Evolutionary conservation across 2,329 filamentous ascomycete genomes (phyloP).

Genomic region (Exophiala phaeomuriformis): DNA sequence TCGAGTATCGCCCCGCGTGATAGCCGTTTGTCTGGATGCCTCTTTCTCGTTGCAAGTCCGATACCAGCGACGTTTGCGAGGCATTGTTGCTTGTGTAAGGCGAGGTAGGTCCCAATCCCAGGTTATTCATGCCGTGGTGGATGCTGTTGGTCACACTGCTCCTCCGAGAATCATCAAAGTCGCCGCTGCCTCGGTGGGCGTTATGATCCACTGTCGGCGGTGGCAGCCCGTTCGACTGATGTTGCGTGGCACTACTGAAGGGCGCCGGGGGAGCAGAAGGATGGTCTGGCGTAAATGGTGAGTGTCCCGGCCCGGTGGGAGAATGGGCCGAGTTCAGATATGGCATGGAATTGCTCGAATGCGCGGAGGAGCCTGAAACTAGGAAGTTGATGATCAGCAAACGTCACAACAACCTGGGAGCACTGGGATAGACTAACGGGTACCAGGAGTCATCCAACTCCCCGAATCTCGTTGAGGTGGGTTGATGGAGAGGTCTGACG

Average conservation of each 20-base stretch:
- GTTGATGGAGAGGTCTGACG: constrained; percentile 38
- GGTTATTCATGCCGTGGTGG: constrained; percentile 43
- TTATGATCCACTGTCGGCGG: constrained; percentile 51
- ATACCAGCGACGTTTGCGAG: constrained; percentile 42
- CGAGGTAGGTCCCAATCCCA: constrained; percentile 42
- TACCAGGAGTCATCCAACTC: constrained; percentile 54
- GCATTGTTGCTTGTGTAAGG: constrained; percentile 38
- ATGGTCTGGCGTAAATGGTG: constrained; percentile 38
- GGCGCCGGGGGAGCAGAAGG: constrained; percentile 35
- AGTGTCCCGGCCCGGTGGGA: constrained; percentile 38
- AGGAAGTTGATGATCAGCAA: constrained; percentile 12
- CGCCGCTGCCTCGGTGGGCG: constrained; percentile 39
- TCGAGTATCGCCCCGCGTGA: constrained; percentile 37
- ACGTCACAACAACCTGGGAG: constrained; percentile 23
- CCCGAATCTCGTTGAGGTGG: constrained; percentile 51
- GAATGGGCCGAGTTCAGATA: constrained; percentile 42
- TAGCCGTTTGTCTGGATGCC: constrained; percentile 36
- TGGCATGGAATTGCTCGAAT: constrained; percentile 41
- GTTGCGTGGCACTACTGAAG: constrained; percentile 35
- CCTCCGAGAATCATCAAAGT: constrained; percentile 42
- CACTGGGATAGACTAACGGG: constrained; percentile 38
- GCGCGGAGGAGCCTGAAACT: constrained; percentile 41
- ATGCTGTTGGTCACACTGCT: constrained; percentile 45
- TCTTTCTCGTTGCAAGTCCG: constrained; percentile 37
- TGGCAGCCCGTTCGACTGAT: constrained; percentile 43